Conservation (phyloP, 225 moss, liverwort and hornwort species). For the Polytrichum formosum region DNA sequence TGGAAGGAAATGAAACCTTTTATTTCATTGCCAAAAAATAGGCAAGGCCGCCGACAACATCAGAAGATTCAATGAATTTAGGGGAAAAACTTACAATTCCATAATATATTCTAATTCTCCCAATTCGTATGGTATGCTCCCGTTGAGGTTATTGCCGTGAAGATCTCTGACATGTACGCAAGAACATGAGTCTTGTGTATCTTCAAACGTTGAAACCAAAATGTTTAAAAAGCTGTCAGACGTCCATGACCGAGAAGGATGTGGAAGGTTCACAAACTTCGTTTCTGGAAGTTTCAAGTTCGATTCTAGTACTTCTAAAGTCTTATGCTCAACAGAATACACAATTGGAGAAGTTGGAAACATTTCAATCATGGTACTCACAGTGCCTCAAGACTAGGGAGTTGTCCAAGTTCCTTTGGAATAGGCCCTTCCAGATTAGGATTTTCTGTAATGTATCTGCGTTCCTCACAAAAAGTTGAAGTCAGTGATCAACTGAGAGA, state of each 20-base stretch:
- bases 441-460: background rate
- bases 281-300: background rate
- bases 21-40: background rate
- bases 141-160: conserved; percentile 10
- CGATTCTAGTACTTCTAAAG: background rate
- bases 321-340: background rate
- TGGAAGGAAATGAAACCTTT: background rate
- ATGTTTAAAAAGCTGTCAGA: background rate
- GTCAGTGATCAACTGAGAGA: background rate
- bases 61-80: background rate
- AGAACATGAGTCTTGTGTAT: too few relatives aligned
- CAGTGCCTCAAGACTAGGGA: background rate
- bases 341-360: background rate
- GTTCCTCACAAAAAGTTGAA: background rate
- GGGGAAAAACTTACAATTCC: conserved; percentile 1
- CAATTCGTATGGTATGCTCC: conserved; percentile 5
- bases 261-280: too few relatives aligned
- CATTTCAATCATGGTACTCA: background rate
- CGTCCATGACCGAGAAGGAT: background rate
- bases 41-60: background rate
- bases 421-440: background rate
- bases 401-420: background rate
- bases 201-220: background rate
- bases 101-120: background rate
- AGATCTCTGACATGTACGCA: conserved; percentile 14